Percentiles rank a stretch among this genome's conserved stretches.
Evolutionary conservation across 169 alveolate genomes (phyloP).

Genomic region (Babesia gibsoni): DNA sequence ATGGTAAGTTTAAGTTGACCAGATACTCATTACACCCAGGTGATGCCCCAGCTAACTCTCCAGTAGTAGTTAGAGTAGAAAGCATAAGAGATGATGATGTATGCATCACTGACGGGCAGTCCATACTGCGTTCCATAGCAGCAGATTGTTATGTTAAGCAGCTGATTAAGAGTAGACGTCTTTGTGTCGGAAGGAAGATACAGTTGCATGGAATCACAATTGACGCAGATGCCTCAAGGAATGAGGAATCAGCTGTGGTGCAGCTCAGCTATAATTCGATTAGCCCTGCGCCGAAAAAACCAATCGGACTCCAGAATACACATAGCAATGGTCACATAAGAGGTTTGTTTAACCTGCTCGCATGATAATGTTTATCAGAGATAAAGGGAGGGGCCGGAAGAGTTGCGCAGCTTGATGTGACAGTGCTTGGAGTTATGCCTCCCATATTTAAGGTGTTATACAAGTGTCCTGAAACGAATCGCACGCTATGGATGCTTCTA

Average conservation of each 20-base stretch:
- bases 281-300: constrained; percentile 14
- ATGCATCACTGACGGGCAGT: constrained; percentile 37
- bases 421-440: constrained; percentile 47
- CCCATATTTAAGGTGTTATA: constrained; percentile 35
- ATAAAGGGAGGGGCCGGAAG: constrained; percentile 39
- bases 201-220: constrained; percentile 36
- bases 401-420: constrained; percentile 47
- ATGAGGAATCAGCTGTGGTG: not conserved
- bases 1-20: constrained; percentile 3
- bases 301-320: constrained; percentile 43
- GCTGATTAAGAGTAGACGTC: constrained; percentile 5
- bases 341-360: not conserved
- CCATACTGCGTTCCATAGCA: constrained; percentile 4
- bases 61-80: constrained; percentile 54
- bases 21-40: not conserved
- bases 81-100: constrained; percentile 5
- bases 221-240: not conserved
- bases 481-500: not conserved
- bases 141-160: constrained; percentile 39
- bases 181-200: constrained; percentile 35
- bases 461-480: constrained; percentile 2
- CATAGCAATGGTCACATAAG: constrained; percentile 44
- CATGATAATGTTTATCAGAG: constrained; percentile 1
- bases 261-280: constrained; percentile 16
- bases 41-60: constrained; percentile 34